Percentiles rank a stretch among this genome's conserved stretches.
phyloP scores from a whole-genome alignment of 108 stramenopile species.

The Stephanodiscus minutulus region DNA sequence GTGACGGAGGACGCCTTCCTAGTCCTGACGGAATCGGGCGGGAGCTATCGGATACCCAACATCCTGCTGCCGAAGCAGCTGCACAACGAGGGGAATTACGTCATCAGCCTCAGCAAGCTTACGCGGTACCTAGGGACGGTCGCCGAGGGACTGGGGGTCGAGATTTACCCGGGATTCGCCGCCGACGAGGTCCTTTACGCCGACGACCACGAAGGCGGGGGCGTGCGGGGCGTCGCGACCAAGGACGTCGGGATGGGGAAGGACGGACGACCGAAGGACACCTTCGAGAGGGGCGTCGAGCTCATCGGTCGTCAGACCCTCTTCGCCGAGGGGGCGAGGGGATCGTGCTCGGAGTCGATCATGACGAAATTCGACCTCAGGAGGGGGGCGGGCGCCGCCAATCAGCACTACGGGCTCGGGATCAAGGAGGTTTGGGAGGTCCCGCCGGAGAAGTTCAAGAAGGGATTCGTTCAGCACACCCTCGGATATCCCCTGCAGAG shows the following conservation, averaged over 20 bases:
- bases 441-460: conserved; percentile 85
- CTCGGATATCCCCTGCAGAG: conserved; percentile 95
- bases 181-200: conserved; percentile 92
- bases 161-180: conserved; percentile 98
- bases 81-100: conserved; percentile 98
- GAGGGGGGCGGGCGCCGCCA: conserved; percentile 58
- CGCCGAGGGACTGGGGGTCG: conserved; percentile 97
- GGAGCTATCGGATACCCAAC: conserved; percentile 69
- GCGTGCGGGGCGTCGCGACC: conserved; percentile 92
- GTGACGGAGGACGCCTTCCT: conserved; percentile 89
- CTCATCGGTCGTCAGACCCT: conserved; percentile 94
- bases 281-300: conserved; percentile 97
- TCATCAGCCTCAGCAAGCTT: conserved; percentile 90
- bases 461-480: conserved; percentile 97
- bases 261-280: conserved; percentile 88
- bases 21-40: conserved; percentile 71
- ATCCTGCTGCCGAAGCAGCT: conserved; percentile 83
- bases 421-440: conserved; percentile 99
- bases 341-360: conserved; percentile 92
- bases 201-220: conserved; percentile 27
- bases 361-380: conserved; percentile 92
- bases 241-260: conserved; percentile 97
- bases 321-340: conserved; percentile 98
- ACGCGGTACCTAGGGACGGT: conserved; percentile 92
- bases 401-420: conserved; percentile 97